Evolutionary conservation across 1,139 yeast species (phyloP), one percentile per base, ranked within the genome.

Genomic region (Suhomyces taliae): DNA sequence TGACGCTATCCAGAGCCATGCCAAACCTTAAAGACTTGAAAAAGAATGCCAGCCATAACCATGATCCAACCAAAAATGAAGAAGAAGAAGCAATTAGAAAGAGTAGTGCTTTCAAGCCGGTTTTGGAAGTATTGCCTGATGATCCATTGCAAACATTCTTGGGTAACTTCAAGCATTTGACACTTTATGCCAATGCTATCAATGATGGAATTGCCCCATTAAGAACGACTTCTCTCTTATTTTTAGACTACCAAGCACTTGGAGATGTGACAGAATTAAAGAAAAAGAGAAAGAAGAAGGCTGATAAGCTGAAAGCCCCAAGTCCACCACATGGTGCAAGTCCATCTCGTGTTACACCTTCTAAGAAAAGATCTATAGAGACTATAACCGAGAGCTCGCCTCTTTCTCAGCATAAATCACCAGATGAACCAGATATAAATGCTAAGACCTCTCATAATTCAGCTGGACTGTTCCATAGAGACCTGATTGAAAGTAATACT

Each of bases 241-340:
- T 61, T 36, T 48, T 63, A 36, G 67, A 63, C 48, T 63, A 62
- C 60, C 53, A 56, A 14, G 66, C 66, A 1, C 50, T 63, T 27
- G 76, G 74, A 1, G 70, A 70, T 46, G 74, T 65, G 11, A 61
- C 60, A 39, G 66, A 56, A 32, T 54, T 67, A 37, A 63, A 61
- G 47, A 52, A 50, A 34, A 50, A 54, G 29, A 54, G 51, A 34
- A 26, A 10, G 15, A 35, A 27, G 12, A 39, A 27, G 33, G 12
- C 27, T 11, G 35, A 29, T 10, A 24, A 33, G 6, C 32, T 29
- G 11, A 29, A 29, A 29, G 11, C 9, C 3, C 15, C 36, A 29
- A 29, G 32, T 29, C 32, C 9, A 29, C 32, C 32, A 5, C 32
- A 29, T 9, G 32, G 24, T 3, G 24, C 24, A 19, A 19, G 24